Evolutionary conservation across 208 protist genomes (phyloP), one percentile per base, ranked within the genome.

Genomic region (Trypanosoma rangeli): DNA sequence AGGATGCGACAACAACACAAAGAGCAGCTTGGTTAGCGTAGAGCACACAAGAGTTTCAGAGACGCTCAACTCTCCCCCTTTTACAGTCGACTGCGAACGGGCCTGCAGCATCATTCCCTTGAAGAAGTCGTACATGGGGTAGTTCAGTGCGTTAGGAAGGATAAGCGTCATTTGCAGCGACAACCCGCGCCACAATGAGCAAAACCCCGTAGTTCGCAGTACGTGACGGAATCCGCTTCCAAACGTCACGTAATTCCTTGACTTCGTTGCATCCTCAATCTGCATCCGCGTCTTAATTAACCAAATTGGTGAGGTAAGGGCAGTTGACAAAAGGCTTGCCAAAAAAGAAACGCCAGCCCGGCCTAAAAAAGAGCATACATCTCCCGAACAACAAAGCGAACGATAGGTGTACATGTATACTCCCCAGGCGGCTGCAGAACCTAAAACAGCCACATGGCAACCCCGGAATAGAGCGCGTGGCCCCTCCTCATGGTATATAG

Each of bases 261-360:
- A 8, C 20, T 20, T 12, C 12, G 69, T 37, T 22, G 68, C 48
- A 48, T 78, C 58, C 42, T 68, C 39, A 33, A 97, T 69, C 65
- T 97, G 89, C 87, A 97, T 97, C 13, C 92, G 87, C 3, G 89
- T 94, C 74, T 97, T 97, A 18, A 97, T 62, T 7, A 97, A 78
- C 85, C 90, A 97, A 55, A 97, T 93, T 0, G 92, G 92, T 53
- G 90, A n/a, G n/a, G n/a, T n/a, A n/a, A n/a, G n/a, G n/a, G n/a
- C n/a, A n/a, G n/a, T n/a, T n/a, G n/a, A n/a, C n/a, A 56, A 97
- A 93, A 5, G 92, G 92, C 57, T 91, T 94, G 66, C 86, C 77
- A 74, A 65, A 82, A 63, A n/a, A 87, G 28, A n/a, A 94, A 75
- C 73, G 9, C 76, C 76, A 39, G 82, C 86, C 39, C 80, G 76